Conservation (phyloP, 768 basidiomycete genomes). For the Baorangia bicolor region DNA sequence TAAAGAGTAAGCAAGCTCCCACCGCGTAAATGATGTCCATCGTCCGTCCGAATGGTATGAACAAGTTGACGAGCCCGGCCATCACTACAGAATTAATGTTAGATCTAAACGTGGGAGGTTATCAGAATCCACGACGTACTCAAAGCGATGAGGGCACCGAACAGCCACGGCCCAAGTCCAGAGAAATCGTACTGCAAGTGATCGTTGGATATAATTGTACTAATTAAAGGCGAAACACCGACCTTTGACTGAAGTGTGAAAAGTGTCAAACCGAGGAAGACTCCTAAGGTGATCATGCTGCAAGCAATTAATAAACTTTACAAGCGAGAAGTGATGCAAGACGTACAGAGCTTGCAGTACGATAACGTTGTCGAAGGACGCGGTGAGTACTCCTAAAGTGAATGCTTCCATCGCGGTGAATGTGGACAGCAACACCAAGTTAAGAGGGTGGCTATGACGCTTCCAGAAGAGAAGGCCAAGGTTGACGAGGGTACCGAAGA, state of each 20-base stretch:
- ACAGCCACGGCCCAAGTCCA: constrained; percentile 88
- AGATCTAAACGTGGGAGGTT: neutral
- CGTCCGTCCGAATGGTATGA: constrained; percentile 83
- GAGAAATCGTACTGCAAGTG: constrained; percentile 83
- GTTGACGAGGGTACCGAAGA: constrained; percentile 77
- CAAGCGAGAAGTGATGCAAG: neutral
- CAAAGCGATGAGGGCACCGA: constrained; percentile 78
- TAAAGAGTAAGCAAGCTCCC: constrained; percentile 80
- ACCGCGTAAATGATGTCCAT: constrained; percentile 80
- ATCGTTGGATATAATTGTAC: neutral
- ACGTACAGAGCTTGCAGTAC: constrained; percentile 86
- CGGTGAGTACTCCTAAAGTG: constrained; percentile 82
- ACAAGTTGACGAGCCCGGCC: constrained; percentile 78
- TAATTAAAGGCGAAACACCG: constrained; percentile 11
- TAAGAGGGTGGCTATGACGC: constrained; percentile 86
- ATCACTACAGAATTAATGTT: constrained; percentile 47
- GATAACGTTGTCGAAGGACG: constrained; percentile 67
- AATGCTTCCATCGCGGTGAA: constrained; percentile 93
- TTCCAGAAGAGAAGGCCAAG: constrained; percentile 88
- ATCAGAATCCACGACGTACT: constrained; percentile 40
- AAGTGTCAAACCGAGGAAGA: constrained; percentile 90
- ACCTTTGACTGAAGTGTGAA: constrained; percentile 96
- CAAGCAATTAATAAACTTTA: constrained; percentile 8
- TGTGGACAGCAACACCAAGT: constrained; percentile 77
- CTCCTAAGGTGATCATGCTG: constrained; percentile 84